Base-by-base conservation (phyloP, 495 filamentous ascomycete species). In the Lasiosphaeriaceae sp. region DNA sequence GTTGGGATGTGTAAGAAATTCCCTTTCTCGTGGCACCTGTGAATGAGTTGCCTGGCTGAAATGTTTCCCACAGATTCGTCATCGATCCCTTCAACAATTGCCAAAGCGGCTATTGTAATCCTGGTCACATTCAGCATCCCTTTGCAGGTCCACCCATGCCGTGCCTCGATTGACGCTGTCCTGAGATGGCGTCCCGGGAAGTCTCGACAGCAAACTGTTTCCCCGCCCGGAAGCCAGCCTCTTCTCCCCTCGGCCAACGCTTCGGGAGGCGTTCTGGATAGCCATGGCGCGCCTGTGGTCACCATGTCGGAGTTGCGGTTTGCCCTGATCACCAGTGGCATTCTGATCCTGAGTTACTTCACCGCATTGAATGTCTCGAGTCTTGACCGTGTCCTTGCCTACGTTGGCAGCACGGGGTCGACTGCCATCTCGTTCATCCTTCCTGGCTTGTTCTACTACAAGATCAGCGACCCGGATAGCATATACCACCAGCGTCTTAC, bases 81-180 rank as follows among this genome's bases (percentile, higher is more conserved):
- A 2, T 90, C 90, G 0, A 72, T 92, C 43, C 82, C 84, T 26
- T 92, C 93, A 7, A 97, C 92, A 5, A 93, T 98, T 58, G 94
- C 89, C 50, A 89, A 92, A 60, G 90, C 90, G 8, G 95, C 94
- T 47, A 98, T 98, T 64, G 94, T 98, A 56, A 81, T 97, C 63
- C 86, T 98, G 9, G 95, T 98, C 57, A 91, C 96, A 79, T 97
- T 97, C 72, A 96, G 90, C 22, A 94, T 97, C 58, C 95, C 94
- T 7, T 80, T 98, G 2, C 94, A 98, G 74, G 84, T 94, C 45
- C 94, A 98, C 72, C 94, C 94, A 2, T 97, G 93, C 71, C 83
- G 94, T 52, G 94, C 94, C 11, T 95, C 90, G 7, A 80, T 97
- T 50, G 92, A 97, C 65, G 94, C 95, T 2, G 88, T 96, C 14